phyloP scores from a whole-genome alignment of 2,329 filamentous ascomycete species.

The Neopestalotiopsis clavispora region DNA sequence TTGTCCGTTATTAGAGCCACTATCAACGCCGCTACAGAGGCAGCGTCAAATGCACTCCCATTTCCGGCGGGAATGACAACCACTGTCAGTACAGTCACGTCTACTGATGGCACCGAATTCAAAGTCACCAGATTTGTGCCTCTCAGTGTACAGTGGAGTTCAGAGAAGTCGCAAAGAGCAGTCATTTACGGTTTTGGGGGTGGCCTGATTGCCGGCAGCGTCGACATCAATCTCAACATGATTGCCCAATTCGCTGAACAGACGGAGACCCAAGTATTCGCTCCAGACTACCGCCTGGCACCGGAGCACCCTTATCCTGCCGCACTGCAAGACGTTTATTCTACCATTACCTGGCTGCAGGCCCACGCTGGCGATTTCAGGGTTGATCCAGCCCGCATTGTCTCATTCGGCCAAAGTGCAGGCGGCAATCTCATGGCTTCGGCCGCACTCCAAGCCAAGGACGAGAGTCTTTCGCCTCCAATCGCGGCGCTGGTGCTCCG shows the following conservation, averaged over 20 bases:
- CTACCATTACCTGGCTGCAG: constrained; percentile 41
- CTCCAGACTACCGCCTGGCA: constrained; percentile 53
- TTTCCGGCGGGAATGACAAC: constrained; percentile 22
- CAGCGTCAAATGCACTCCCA: not conserved
- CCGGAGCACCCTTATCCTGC: constrained; percentile 53
- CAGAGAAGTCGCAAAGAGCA: constrained; percentile 23
- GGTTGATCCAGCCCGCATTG: constrained; percentile 29
- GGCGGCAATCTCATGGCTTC: constrained; percentile 28
- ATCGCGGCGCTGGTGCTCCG: constrained; percentile 34
- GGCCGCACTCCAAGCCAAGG: constrained; percentile 44
- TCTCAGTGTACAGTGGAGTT: not conserved
- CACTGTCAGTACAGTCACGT: constrained; percentile 24
- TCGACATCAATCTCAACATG: constrained; percentile 21
- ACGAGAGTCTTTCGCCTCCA: constrained; percentile 28
- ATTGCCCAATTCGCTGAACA: constrained; percentile 23
- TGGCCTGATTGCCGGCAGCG: constrained; percentile 28
- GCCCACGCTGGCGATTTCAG: constrained; percentile 22
- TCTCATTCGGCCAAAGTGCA: constrained; percentile 26
- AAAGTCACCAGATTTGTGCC: constrained; percentile 29
- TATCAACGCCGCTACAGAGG: not conserved
- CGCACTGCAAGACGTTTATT: constrained; percentile 44
- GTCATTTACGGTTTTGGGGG: constrained; percentile 30
- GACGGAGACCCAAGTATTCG: constrained; percentile 27
- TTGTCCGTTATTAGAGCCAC: not conserved
- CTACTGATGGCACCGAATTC: constrained; percentile 26